Percentiles rank a stretch among this genome's conserved stretches.
Conservation (phyloP, 2,329 filamentous ascomycete genomes). For the Elsinoe batatas region DNA sequence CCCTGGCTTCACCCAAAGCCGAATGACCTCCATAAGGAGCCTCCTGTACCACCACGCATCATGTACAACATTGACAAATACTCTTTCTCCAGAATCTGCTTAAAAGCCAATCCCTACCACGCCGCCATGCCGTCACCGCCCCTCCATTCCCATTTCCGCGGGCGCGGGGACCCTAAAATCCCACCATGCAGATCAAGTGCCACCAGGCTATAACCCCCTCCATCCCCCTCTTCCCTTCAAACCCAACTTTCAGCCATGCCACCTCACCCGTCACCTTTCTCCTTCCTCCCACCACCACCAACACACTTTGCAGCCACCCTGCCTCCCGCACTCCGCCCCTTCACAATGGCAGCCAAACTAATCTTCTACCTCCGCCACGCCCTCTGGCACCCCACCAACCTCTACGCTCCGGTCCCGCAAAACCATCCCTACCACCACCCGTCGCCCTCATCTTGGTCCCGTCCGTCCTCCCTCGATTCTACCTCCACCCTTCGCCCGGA, state of each 20-base stretch:
- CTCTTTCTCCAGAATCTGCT: too few relatives aligned
- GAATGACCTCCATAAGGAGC: not conserved
- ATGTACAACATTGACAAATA: not conserved
- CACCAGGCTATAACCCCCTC: not conserved
- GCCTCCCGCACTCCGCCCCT: not conserved
- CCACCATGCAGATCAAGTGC: not conserved
- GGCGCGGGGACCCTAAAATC: conserved; percentile 9
- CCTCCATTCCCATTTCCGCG: not conserved
- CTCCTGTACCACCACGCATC: conserved; percentile 1
- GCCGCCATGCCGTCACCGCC: not conserved
- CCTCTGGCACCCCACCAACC: not conserved
- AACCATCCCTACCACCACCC: not conserved
- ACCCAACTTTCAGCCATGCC: not conserved
- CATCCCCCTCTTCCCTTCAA: not conserved
- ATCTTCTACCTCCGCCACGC: not conserved
- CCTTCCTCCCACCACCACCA: not conserved
- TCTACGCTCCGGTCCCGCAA: conserved; percentile 3
- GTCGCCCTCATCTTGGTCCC: not conserved
- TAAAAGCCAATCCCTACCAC: too few relatives aligned
- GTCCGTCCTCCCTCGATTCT: not conserved
- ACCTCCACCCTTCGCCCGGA: not conserved
- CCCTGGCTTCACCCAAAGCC: not conserved
- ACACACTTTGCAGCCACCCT: not conserved
- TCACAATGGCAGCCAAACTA: conserved; percentile 3
- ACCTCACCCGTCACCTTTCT: not conserved